Percentiles rank a stretch among this genome's conserved stretches.
These are phyloP conservation scores for Hypoxylon lenormandii DNA, from an alignment of 495 filamentous ascomycete genomes.

Conservation along the genomic window DNA sequence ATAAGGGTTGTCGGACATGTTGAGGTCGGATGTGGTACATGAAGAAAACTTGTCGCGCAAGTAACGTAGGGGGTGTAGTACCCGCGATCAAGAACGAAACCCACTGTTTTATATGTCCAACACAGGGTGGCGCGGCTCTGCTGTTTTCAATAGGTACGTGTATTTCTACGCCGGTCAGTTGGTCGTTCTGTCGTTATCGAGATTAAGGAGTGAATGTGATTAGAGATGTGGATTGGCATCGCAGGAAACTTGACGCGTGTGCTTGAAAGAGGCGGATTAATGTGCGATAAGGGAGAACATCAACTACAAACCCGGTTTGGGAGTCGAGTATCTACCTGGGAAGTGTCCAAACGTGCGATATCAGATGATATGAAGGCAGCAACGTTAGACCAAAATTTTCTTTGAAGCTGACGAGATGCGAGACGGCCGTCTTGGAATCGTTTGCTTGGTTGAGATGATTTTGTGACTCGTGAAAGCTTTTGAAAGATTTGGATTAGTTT, in stretches of 20 bases:
- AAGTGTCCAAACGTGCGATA: conserved; percentile 8
- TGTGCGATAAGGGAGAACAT: conserved; percentile 1
- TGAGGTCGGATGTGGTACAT: conserved; percentile 34
- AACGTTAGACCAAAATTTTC: conserved; percentile 23
- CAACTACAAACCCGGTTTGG: not conserved
- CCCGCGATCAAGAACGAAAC: not conserved
- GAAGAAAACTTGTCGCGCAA: conserved; percentile 12
- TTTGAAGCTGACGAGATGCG: conserved; percentile 20
- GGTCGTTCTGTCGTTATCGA: not conserved
- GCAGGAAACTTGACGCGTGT: conserved; percentile 33
- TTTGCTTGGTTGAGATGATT: not conserved
- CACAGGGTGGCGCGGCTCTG: not conserved
- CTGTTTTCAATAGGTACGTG: not conserved
- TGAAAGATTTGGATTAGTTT: conserved; percentile 15
- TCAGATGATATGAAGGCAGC: conserved; percentile 9
- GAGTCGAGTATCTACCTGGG: not conserved
- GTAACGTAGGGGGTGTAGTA: not conserved
- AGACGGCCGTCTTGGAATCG: conserved; percentile 18
- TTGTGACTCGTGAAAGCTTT: conserved; percentile 1
- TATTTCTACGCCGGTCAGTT: conserved; percentile 14
- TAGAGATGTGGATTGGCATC: conserved; percentile 19
- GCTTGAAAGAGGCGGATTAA: conserved; percentile 18
- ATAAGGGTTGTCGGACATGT: conserved; percentile 57
- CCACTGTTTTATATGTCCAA: not conserved
- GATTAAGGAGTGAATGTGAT: conserved; percentile 11